Percentiles rank a stretch among this genome's conserved stretches.
Conservation (phyloP, 768 basidiomycete species). For the Cubamyces lactineus region DNA sequence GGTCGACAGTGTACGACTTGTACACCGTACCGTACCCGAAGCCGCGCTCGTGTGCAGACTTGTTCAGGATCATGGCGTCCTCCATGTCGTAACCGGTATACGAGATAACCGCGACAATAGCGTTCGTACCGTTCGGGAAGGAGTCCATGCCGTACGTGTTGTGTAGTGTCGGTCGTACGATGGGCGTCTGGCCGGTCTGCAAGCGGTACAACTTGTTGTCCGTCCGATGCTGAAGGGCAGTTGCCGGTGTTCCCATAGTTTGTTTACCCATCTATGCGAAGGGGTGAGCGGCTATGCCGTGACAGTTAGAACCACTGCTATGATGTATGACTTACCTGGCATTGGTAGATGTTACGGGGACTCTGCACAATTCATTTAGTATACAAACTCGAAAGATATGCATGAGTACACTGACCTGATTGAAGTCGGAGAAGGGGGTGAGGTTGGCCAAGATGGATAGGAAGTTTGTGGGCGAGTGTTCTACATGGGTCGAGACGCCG, state of each 20-base stretch:
- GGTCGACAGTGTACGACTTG: conserved; percentile 90
- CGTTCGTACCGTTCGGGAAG: conserved; percentile 98
- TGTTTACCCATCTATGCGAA: conserved; percentile 93
- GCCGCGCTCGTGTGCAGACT: conserved; percentile 96
- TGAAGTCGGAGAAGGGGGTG: conserved; percentile 99
- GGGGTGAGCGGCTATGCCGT: neutral
- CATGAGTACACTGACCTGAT: conserved; percentile 65
- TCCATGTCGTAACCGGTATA: conserved; percentile 99
- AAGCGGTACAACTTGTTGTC: conserved; percentile 98
- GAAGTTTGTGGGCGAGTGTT: conserved; percentile 93
- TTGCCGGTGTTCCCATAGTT: conserved; percentile 98
- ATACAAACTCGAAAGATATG: conserved; percentile 14
- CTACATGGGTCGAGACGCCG: conserved; percentile 85
- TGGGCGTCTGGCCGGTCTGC: conserved; percentile 92
- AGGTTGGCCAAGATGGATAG: conserved; percentile 95
- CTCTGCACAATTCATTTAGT: conserved; percentile 47
- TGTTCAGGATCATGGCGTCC: conserved; percentile 99
- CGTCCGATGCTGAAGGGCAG: conserved; percentile 87
- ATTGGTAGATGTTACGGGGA: conserved; percentile 92
- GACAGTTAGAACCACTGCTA: neutral
- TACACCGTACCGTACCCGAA: conserved; percentile 97
- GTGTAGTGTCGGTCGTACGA: conserved; percentile 91
- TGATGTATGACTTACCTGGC: conserved; percentile 62
- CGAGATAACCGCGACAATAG: conserved; percentile 98
- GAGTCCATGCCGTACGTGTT: conserved; percentile 97